Conservation (phyloP, 2,329 filamentous ascomycete species). For the Hortaea werneckii region DNA sequence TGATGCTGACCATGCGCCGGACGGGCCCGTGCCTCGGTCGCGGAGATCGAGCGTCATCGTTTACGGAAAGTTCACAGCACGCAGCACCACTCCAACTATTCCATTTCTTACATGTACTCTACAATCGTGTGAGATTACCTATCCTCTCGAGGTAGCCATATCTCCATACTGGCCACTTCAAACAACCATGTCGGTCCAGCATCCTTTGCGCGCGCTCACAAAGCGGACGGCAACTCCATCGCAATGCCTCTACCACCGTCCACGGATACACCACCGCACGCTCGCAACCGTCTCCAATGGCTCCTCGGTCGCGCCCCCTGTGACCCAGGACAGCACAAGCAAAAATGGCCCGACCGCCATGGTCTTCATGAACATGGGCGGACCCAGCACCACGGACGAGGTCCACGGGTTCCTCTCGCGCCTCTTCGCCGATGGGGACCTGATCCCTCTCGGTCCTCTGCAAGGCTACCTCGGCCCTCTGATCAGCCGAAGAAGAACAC, state of each 20-base stretch:
- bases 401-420: constrained; percentile 83
- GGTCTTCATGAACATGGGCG: constrained; percentile 99
- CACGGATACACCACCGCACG: constrained; percentile 16
- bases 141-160: too few species aligned
- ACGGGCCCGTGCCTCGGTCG: too few species aligned
- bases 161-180: too few species aligned
- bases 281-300: constrained; percentile 38
- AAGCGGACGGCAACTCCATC: constrained; percentile 16
- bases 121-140: too few species aligned
- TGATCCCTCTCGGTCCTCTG: constrained; percentile 88
- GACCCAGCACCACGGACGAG: constrained; percentile 77
- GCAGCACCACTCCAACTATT: too few species aligned
- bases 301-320: constrained; percentile 51
- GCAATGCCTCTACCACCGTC: constrained; percentile 11
- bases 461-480: constrained; percentile 85
- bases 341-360: constrained; percentile 84
- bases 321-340: constrained; percentile 64
- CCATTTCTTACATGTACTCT: too few species aligned
- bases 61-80: too few species aligned
- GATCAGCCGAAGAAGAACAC: constrained; percentile 76
- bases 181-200: constrained; percentile 1
- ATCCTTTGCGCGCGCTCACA: constrained; percentile 18
- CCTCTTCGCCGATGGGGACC: constrained; percentile 85
- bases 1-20: too few species aligned
- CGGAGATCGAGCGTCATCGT: too few species aligned